These are phyloP conservation scores for Zygosaccharomyces rouxii DNA, from an alignment of 805 yeast genomes.

Conservation along the genomic window DNA sequence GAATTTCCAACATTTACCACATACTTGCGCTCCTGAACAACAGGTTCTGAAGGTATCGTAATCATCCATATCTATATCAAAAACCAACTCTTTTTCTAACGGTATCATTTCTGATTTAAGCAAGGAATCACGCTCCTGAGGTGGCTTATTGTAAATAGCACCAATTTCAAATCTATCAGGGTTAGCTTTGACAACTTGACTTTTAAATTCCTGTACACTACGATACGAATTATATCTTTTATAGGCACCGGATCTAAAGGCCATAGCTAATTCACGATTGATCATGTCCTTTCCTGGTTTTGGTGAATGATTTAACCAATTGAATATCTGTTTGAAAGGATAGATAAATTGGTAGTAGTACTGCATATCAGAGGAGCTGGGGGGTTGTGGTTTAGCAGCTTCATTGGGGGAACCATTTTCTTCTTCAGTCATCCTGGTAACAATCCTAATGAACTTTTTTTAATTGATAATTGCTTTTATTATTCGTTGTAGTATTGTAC, in stretches of 20 bases:
- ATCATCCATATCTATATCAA: constrained; percentile 97
- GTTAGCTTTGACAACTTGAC: constrained; percentile 63
- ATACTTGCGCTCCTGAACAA: constrained; percentile 79
- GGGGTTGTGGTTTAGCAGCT: constrained; percentile 14
- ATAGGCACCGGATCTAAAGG: constrained; percentile 80
- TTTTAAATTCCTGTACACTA: constrained; percentile 65
- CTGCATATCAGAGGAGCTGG: constrained; percentile 56
- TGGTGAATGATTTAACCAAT: constrained; percentile 86
- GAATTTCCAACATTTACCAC: constrained; percentile 90
- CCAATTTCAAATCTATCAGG: constrained; percentile 96
- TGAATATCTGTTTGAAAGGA: constrained; percentile 76
- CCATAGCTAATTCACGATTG: constrained; percentile 91
- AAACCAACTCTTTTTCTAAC: constrained; percentile 77
- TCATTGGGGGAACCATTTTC: neutral
- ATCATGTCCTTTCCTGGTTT: constrained; percentile 71
- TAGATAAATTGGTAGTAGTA: constrained; percentile 65
- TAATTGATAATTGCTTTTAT: neutral
- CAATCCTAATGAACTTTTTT: neutral
- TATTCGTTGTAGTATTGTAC: neutral
- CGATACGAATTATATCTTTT: constrained; percentile 80
- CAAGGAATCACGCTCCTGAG: constrained; percentile 74
- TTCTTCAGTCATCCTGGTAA: neutral
- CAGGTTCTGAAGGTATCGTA: constrained; percentile 93
- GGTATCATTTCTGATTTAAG: constrained; percentile 79
- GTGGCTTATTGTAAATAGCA: constrained; percentile 82